Base-by-base conservation (phyloP, 2,329 filamentous ascomycete genomes). In the Aspergillus vadensis region DNA sequence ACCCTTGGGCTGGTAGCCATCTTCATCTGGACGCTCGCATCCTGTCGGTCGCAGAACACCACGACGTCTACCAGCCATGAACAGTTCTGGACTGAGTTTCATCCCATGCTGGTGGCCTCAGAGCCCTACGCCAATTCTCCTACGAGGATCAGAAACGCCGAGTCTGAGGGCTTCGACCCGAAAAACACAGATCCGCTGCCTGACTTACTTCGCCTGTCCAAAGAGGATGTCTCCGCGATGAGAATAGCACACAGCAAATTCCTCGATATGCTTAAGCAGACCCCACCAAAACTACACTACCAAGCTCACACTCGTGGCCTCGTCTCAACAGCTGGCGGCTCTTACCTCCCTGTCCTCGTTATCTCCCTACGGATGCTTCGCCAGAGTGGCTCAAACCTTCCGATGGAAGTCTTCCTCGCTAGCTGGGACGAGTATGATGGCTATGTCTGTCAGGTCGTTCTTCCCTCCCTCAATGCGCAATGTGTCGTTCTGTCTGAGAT, bases 401-500 rank as follows among this genome's bases (percentile, higher is more conserved):
- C 66, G 1, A 62, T 65, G 59, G 63, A 67, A 51, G 65, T 65
- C 5, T 69, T 69, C 17, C 41, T 65, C 12, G 67, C 65, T 19
- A 55, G 55, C n/a, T 61, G 58, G 56, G 36, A 27, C 0, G 74
- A 77, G 54, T 76, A 77, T 55, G 74, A 78, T 58, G 61, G 65
- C 0, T 62, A 70, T 10, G 69, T 77, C 4, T 79, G 77, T 60
- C 67, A 77, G 41, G 61, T 65, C 4, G 60, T 77, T 8, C 64
- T 78, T n/a, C 74, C 75, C 0, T 63, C 63, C 10, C 65, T 77
- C 21, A 72, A 76, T 21, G 77, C 74, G 6, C 68, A 67, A 55
- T 79, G 77, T 59, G 27, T 76, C 6, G 65, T 80, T 1, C 65
- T 82, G 0, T 73, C 74, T 0, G 74, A 78, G 43, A 72, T 77